These are phyloP conservation scores for Chlamydomonas sphaeroides DNA, from an alignment of 139 green algal genomes.

Conservation along the genomic window DNA sequence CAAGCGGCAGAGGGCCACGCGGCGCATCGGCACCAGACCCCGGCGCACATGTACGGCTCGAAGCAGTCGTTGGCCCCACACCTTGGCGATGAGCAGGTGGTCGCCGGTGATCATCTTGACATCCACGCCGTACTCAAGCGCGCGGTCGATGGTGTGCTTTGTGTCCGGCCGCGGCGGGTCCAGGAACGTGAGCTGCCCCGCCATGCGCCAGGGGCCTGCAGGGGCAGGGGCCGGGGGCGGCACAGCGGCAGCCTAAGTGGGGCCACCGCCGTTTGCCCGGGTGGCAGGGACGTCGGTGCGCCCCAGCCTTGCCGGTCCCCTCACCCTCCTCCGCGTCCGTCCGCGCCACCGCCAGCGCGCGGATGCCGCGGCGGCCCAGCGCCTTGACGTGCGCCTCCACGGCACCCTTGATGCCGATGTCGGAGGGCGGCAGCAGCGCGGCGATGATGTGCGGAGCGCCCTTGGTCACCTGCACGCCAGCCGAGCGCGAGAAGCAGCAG, in stretches of 20 bases:
- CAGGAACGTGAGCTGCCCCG: conserved; percentile 89
- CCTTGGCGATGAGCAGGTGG: conserved; percentile 85
- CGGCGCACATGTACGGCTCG: too few relatives aligned
- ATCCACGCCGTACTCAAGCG: conserved; percentile 79
- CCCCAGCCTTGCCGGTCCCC: too few relatives aligned
- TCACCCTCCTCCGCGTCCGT: conserved; percentile 1
- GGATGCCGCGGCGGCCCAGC: conserved; percentile 79
- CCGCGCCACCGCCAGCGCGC: conserved; percentile 78
- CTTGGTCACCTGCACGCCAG: conserved; percentile 68
- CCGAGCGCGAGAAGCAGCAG: too few relatives aligned
- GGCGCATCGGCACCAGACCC: too few relatives aligned
- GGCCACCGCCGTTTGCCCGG: too few relatives aligned
- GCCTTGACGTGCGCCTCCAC: conserved; percentile 61
- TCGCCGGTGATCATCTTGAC: conserved; percentile 95
- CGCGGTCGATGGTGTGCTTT: conserved; percentile 79
- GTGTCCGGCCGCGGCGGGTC: conserved; percentile 89
- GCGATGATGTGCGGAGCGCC: conserved; percentile 67
- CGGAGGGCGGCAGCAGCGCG: conserved; percentile 11
- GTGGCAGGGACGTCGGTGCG: too few relatives aligned
- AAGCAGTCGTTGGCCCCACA: too few relatives aligned
- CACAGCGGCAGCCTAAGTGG: too few relatives aligned
- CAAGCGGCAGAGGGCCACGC: too few relatives aligned
- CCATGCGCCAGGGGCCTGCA: conserved; percentile 70
- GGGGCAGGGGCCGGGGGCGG: too few relatives aligned
- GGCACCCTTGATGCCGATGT: conserved; percentile 11